Conservation (phyloP, 163 green algal genomes). For the Chlorella variabilis region DNA sequence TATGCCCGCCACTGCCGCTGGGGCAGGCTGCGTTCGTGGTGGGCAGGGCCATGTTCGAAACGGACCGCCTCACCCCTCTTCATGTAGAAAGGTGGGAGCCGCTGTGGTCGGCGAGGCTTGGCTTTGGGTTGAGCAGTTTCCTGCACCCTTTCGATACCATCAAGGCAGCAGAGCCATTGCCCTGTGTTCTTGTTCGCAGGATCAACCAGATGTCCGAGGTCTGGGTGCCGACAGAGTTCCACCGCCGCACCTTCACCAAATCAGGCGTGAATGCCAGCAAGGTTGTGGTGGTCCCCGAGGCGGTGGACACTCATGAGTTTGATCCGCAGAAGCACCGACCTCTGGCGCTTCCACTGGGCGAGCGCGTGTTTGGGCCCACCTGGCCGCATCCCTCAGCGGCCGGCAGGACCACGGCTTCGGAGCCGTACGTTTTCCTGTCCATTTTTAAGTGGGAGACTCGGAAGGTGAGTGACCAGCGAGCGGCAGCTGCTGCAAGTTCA, state of each 20-base stretch:
- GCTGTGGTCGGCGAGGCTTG: not conserved
- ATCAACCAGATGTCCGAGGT: slow-evolving; percentile 74
- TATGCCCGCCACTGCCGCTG: slow-evolving; percentile 67
- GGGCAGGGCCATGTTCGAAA: slow-evolving; percentile 87
- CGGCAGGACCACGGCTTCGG: not conserved
- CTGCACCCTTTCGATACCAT: no score
- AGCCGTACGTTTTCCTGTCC: slow-evolving; percentile 54
- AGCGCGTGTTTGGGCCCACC: slow-evolving; percentile 44
- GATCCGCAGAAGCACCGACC: slow-evolving; percentile 27
- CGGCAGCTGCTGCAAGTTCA: not conserved
- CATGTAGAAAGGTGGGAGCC: slow-evolving; percentile 63
- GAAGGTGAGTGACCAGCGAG: slow-evolving; percentile 56
- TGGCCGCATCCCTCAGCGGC: not conserved
- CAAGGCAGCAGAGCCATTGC: no score
- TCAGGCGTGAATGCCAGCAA: slow-evolving; percentile 44
- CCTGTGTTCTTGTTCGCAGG: no score
- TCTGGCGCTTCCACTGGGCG: slow-evolving; percentile 37
- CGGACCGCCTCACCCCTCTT: slow-evolving; percentile 62
- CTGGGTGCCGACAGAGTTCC: slow-evolving; percentile 79
- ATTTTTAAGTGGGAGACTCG: slow-evolving; percentile 74
- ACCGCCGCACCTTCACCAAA: slow-evolving; percentile 46
- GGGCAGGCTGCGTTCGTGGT: slow-evolving; percentile 59
- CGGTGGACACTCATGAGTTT: slow-evolving; percentile 58
- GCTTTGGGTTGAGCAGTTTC: not conserved
- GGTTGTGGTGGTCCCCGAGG: slow-evolving; percentile 59